Evolutionary conservation across 2,329 filamentous ascomycete species (phyloP).

Genomic region (Penicillium sclerotigenum): DNA sequence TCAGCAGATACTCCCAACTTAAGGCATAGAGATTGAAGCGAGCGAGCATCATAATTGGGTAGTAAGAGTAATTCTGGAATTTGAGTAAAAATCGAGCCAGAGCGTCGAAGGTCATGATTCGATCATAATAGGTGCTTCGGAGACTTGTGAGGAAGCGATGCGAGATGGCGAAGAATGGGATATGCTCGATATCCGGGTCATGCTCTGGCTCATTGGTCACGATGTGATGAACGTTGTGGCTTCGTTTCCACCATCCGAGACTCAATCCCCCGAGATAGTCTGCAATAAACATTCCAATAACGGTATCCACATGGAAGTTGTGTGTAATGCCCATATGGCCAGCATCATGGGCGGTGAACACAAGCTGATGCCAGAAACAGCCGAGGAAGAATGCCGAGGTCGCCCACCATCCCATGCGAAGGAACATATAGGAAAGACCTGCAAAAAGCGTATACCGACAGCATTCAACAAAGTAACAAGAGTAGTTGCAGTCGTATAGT

Average conservation of each 20-base stretch:
- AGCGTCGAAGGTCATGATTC: slow-evolving; percentile 72
- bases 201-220: slow-evolving; percentile 94
- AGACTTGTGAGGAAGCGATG: slow-evolving; percentile 73
- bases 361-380: slow-evolving; percentile 87
- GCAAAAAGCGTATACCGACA: slow-evolving; percentile 70
- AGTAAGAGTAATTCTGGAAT: slow-evolving; percentile 81
- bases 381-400: slow-evolving; percentile 73
- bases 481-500: slow-evolving; percentile 81
- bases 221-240: slow-evolving; percentile 94
- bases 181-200: slow-evolving; percentile 89
- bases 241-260: slow-evolving; percentile 95
- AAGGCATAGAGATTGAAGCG: slow-evolving; percentile 84
- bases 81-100: slow-evolving; percentile 67
- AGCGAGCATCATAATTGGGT: slow-evolving; percentile 73
- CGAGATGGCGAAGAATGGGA: slow-evolving; percentile 84
- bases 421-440: slow-evolving; percentile 56
- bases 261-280: slow-evolving; percentile 87
- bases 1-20: slow-evolving; percentile 73
- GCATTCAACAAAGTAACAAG: slow-evolving; percentile 71
- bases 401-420: slow-evolving; percentile 64
- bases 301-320: slow-evolving; percentile 74
- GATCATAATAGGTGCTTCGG: slow-evolving; percentile 78
- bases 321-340: slow-evolving; percentile 98
- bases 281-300: slow-evolving; percentile 85
- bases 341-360: slow-evolving; percentile 91